Base-by-base conservation (phyloP, 257 asterid species). In the Solanum tacnaense region DNA sequence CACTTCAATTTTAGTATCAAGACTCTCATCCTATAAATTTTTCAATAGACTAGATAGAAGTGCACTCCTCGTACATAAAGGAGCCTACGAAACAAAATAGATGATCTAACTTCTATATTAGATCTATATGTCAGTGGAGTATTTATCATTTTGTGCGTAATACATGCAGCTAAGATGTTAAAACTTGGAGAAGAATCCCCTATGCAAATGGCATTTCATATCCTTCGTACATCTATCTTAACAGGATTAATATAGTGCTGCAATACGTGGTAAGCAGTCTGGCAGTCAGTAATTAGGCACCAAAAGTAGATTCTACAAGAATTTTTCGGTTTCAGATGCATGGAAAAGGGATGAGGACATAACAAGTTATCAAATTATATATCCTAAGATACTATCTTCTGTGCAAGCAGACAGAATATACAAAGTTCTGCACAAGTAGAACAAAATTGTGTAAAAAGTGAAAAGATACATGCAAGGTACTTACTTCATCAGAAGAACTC, bases 401-500 rank as follows among this genome's bases (percentile, higher is more conserved):
- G 44, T 49, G 0, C 82, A 2, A 85, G 79, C 79, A 38, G 11
- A 29, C 82, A 65, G 65, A 62, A 85, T 68, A 39, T 86, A n/a
- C 65, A 46, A 44, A 73, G 44, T 83, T 86, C 85, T 68, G 78
- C n/a, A 27, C 41, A 31, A 71, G 44, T 60, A 86, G 20, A 71
- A 86, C 15, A 41, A 2, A 41, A 71, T 5, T 36, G 62, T 16
- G 36, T 68, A 32, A 27, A 79, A 29, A 3, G 4, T 4, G 3
- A 71, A 86, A 31, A 70, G 83, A 11, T 71, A 88, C 79, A 84
- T 6, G 36, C 34, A 49, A 79, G 23, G 84, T 78, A 70, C 71
- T n/a, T 94, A 97, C 99, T 86, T 93, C 98, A 88, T 94, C 96
- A 23, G 92, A 88, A 87, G 93, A 74, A 89, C 93, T 89, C 65